phyloP scores from a whole-genome alignment of 1,284 basidiomycete species.

The Pseudozyma flocculosa region DNA sequence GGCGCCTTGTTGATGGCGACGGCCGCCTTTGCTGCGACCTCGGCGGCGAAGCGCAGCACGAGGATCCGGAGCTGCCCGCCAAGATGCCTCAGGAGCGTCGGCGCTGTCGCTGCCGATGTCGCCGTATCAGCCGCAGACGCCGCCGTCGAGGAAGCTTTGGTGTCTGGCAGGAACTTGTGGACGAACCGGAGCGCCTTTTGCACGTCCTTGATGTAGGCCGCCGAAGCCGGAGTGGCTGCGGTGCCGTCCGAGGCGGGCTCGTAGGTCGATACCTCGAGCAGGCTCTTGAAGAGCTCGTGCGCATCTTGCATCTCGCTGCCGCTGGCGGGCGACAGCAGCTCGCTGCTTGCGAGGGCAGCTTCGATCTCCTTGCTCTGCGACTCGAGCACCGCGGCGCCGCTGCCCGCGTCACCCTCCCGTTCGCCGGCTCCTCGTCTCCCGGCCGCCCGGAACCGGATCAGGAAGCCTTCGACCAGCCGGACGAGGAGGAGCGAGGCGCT shows the following conservation, averaged over 20 bases:
- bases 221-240: constrained; percentile 1
- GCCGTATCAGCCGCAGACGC: too few relatives aligned
- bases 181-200: constrained; percentile 7
- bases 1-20: background rate
- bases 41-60: background rate
- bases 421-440: too few relatives aligned
- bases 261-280: background rate
- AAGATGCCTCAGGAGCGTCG: background rate
- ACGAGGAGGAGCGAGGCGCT: background rate
- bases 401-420: background rate
- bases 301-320: constrained; percentile 1
- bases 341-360: background rate
- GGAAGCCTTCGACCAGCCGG: background rate
- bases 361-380: background rate
- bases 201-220: constrained; percentile 9
- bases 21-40: background rate
- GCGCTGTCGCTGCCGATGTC: background rate
- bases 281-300: constrained; percentile 1
- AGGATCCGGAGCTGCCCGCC: background rate
- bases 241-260: background rate
- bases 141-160: too few relatives aligned
- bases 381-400: background rate
- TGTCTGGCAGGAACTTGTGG: constrained; percentile 6
- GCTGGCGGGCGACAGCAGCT: background rate
- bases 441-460: background rate